Evolutionary conservation across 2,329 filamentous ascomycete species (phyloP), one percentile per base, ranked within the genome.

Genomic region (Verticillium klebahnii): DNA sequence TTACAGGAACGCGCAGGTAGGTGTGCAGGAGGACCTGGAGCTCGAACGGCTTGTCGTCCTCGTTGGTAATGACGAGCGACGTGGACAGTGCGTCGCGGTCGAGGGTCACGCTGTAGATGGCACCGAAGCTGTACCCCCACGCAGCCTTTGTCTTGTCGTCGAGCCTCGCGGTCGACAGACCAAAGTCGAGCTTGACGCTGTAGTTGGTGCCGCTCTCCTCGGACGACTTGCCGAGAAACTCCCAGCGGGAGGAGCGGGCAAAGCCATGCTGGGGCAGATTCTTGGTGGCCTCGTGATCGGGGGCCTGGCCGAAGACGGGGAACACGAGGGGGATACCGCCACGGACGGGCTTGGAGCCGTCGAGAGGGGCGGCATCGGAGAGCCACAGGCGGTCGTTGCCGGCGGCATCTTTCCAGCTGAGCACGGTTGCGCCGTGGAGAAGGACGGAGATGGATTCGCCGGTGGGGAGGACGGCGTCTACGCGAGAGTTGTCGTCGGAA

Each of bases 251-350:
- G 71, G 86, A 93, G 69, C 95, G 92, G 45, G 94, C 95, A 77
- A 99, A 96, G 68, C 95, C 95, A 79, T 98, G 95, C 78, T 97
- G 93, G 3, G 93, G 89, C 31, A 99, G 89, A 67, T 85, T 80
- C 59, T 86, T 86, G 32, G 92, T 95, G n/a, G 90, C 83, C 67
- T 89, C 86, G 74, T 93, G 88, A 67, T 88, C 82, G 59, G 91
- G 88, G 14, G 90, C 86, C 50, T 89, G 90, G 34, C 95, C 95
- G 73, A 99, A 99, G 73, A 93, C 87, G 9, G 94, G 94, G 73
- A 97, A 98, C 39, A 97, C 93, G 59, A 98, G 79, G 5, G 94
- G 94, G 69, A 98, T 92, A 15, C 94, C 94, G 61, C 95, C 95
- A 66, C 95, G 85, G 59, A 98, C 93, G 29, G 94, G 85, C 81